phyloP scores from a whole-genome alignment of 1,284 basidiomycete species.

The Ceratobasidium sp. region DNA sequence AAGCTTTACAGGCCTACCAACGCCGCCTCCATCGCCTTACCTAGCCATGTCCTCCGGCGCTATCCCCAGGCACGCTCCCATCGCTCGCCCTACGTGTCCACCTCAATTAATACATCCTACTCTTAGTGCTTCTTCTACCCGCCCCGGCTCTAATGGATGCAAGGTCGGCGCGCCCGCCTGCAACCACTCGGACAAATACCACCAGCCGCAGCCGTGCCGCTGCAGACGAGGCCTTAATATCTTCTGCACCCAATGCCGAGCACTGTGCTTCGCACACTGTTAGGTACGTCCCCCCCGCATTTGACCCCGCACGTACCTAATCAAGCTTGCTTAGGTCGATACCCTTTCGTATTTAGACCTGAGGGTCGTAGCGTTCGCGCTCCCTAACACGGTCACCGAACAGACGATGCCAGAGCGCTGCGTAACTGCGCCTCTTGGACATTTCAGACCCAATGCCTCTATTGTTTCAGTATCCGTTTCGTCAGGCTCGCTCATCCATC shows the following conservation, averaged over 20 bases:
- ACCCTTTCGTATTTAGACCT: neutral
- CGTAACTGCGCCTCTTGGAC: neutral
- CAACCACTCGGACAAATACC: neutral
- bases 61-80: constrained; percentile 9
- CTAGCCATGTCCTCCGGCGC: neutral
- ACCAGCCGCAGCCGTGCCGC: constrained; percentile 29
- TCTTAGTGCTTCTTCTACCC: neutral
- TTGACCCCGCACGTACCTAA: neutral
- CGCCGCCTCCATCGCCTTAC: constrained; percentile 19
- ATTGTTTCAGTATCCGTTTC: neutral
- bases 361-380: constrained; percentile 22
- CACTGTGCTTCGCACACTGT: constrained; percentile 19
- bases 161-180: constrained; percentile 1
- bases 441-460: neutral
- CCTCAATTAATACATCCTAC: constrained; percentile 23
- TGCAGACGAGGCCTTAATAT: constrained; percentile 19
- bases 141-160: constrained; percentile 19
- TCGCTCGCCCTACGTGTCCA: neutral
- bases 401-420: neutral
- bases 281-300: constrained; percentile 12
- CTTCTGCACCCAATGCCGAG: constrained; percentile 10
- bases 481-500: neutral
- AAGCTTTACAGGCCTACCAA: neutral
- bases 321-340: constrained; percentile 13
- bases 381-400: constrained; percentile 1